Evolutionary conservation across 1,284 basidiomycete species (phyloP).

Genomic region (Fomitiporia mediterranea): DNA sequence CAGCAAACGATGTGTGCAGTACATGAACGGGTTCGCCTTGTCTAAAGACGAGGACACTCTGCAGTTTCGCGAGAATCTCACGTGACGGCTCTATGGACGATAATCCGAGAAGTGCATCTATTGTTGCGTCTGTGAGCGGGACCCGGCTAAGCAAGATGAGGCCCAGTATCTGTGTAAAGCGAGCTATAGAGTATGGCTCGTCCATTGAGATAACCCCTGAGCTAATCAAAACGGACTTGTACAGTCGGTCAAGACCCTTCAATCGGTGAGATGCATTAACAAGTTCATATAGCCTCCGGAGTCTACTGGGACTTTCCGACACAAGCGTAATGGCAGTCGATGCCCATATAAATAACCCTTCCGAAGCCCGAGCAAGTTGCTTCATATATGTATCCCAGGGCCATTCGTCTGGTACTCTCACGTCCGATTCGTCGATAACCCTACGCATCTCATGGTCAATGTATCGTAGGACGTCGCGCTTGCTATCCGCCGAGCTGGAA

Average conservation of each 20-base stretch:
- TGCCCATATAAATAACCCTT: constrained; percentile 7
- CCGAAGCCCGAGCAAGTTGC: background rate
- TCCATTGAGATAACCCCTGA: background rate
- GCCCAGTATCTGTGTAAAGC: background rate
- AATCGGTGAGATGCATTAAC: background rate
- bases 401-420: background rate
- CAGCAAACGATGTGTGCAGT: background rate
- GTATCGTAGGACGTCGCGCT: background rate
- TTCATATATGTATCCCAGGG: background rate
- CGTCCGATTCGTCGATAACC: background rate
- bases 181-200: background rate
- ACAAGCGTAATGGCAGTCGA: constrained; percentile 1
- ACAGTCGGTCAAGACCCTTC: background rate
- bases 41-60: background rate
- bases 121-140: background rate
- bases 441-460: background rate
- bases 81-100: background rate
- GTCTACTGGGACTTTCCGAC: background rate
- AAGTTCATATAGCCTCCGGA: background rate
- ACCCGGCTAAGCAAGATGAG: background rate
- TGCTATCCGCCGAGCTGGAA: too few relatives aligned
- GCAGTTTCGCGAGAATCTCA: background rate
- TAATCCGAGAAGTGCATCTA: background rate
- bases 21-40: background rate
- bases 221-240: background rate